phyloP scores from a whole-genome alignment of 192 early-diverging fungal genomes.

The Coemansia erecta region DNA sequence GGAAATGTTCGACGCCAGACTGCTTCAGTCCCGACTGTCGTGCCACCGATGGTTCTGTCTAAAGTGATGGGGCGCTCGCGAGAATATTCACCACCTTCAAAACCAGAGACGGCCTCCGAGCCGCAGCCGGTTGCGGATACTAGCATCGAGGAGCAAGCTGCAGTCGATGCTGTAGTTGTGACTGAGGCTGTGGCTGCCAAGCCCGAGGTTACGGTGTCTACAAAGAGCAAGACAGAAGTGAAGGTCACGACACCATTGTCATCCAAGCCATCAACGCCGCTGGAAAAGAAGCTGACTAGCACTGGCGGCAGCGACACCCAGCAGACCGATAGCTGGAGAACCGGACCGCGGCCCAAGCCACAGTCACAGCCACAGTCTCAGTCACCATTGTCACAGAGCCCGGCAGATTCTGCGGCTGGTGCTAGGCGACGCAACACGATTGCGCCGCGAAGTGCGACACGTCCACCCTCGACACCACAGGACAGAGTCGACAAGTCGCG shows the following conservation, averaged over 20 bases:
- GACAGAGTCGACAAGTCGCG: not conserved
- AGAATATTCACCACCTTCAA: not conserved
- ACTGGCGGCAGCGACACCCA: too few species aligned
- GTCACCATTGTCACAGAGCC: not conserved
- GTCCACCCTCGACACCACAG: too few species aligned
- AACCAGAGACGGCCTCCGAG: not conserved
- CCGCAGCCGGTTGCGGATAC: too few species aligned
- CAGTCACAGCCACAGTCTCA: not conserved
- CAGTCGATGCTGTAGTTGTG: too few species aligned
- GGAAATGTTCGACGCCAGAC: constrained; percentile 13
- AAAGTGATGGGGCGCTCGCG: constrained; percentile 5
- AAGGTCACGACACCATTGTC: too few species aligned
- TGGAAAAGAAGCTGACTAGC: too few species aligned
- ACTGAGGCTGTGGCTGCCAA: too few species aligned
- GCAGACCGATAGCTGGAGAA: too few species aligned
- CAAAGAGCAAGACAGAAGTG: too few species aligned
- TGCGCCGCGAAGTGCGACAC: not conserved
- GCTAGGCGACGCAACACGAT: not conserved
- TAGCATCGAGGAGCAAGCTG: too few species aligned
- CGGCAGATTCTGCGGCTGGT: not conserved
- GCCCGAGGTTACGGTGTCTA: too few species aligned
- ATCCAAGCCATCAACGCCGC: too few species aligned
- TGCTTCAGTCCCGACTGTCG: constrained; percentile 39
- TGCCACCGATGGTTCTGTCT: constrained; percentile 32
- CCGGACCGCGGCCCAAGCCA: not conserved